Percentiles rank a stretch among this genome's conserved stretches.
phyloP scores from a whole-genome alignment of 768 basidiomycete genomes.

The Amanita rubescens region DNA sequence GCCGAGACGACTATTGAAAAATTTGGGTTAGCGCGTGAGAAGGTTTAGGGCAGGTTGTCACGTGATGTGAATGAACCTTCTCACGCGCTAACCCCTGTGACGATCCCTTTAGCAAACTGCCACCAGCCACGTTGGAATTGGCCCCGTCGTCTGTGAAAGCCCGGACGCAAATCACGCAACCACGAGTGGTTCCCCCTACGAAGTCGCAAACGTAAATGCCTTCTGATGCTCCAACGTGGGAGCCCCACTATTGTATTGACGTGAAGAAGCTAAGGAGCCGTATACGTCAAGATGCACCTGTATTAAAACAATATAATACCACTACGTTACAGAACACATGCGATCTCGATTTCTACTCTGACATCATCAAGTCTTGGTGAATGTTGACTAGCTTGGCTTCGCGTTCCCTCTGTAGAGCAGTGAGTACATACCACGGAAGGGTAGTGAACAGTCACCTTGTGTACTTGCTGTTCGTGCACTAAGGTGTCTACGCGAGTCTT shows the following conservation, averaged over 20 bases:
- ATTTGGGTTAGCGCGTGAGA: constrained; percentile 7
- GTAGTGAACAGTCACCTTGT: neutral
- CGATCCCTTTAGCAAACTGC: too few relatives aligned
- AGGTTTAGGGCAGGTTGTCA: constrained; percentile 30
- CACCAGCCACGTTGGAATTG: too few relatives aligned
- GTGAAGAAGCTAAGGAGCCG: too few relatives aligned
- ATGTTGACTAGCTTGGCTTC: neutral
- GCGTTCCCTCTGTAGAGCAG: neutral
- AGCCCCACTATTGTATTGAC: too few relatives aligned
- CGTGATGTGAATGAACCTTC: constrained; percentile 4
- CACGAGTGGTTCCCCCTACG: too few relatives aligned
- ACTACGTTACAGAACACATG: neutral
- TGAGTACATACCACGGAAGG: neutral
- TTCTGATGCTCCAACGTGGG: too few relatives aligned
- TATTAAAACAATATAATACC: neutral
- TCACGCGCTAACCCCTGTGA: too few relatives aligned
- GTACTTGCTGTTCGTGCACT: constrained; percentile 4
- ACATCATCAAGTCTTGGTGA: neutral
- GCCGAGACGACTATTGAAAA: constrained; percentile 11
- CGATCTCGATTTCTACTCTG: neutral
- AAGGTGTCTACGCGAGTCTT: neutral
- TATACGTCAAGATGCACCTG: too few relatives aligned
- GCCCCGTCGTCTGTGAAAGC: too few relatives aligned
- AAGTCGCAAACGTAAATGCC: too few relatives aligned
- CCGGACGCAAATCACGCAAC: too few relatives aligned